Evolutionary conservation across 1,284 basidiomycete genomes (phyloP).

Genomic region (Ustilago xerochloae): DNA sequence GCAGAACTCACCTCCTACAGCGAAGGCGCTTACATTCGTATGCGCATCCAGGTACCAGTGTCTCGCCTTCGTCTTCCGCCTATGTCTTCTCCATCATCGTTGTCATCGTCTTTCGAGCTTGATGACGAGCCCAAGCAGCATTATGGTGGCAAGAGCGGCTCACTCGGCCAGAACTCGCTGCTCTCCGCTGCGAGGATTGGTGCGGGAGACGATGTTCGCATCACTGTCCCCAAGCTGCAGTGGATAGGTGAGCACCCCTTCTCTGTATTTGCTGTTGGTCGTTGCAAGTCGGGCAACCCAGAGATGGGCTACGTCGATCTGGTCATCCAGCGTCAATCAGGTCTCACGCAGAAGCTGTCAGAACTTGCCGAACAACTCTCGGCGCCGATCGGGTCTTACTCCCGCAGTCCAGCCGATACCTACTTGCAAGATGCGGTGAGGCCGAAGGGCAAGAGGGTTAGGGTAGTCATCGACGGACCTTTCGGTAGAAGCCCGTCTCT

Average conservation of each 20-base stretch:
- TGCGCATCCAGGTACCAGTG: slow-evolving; percentile 31
- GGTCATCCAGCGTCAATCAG: slow-evolving; percentile 20
- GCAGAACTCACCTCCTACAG: slow-evolving; percentile 11
- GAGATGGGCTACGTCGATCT: slow-evolving; percentile 28
- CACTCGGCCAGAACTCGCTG: background rate
- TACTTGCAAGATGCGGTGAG: background rate
- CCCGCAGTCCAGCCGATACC: background rate
- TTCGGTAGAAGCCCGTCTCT: slow-evolving; percentile 20
- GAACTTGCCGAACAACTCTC: background rate
- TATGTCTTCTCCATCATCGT: background rate
- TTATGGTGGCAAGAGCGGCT: too few species aligned
- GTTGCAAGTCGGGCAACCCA: slow-evolving; percentile 1
- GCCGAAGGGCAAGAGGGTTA: slow-evolving; percentile 13
- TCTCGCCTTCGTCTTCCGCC: slow-evolving; percentile 14
- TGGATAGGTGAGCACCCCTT: slow-evolving; percentile 47
- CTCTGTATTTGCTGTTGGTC: slow-evolving; percentile 34
- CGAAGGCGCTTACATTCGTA: slow-evolving; percentile 8
- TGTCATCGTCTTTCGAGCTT: background rate
- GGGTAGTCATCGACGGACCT: slow-evolving; percentile 44
- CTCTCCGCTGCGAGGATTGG: slow-evolving; percentile 12
- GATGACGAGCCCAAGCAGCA: background rate
- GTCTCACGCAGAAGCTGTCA: slow-evolving; percentile 33
- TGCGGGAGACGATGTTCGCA: slow-evolving; percentile 33
- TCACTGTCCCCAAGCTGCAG: slow-evolving; percentile 38
- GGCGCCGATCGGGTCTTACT: background rate